Base-by-base conservation (phyloP, 192 early-diverging fungal genomes). In the Rhizoclosmatium globosum region DNA sequence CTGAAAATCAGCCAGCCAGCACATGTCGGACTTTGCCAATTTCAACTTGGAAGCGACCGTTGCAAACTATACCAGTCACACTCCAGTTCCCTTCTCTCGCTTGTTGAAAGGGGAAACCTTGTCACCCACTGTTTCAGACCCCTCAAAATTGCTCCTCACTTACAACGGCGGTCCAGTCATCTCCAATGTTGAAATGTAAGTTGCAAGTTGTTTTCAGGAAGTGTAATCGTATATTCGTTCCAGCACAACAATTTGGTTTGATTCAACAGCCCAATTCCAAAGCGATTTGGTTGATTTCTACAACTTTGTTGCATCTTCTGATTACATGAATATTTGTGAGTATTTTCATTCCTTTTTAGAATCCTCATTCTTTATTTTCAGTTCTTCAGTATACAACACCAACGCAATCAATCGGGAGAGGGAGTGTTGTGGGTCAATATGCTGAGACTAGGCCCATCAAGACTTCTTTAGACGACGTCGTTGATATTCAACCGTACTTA, bases 111-210 rank as follows among this genome's bases (percentile, higher is more conserved):
- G 31, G 31, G 31, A 31, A 0, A 31, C 31, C 31, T 31, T 13
- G 21, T 66, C 64, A 4, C 64, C 41, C 13, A 23, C 64, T 13
- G 64, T 13, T 13, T 13, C 64, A 65, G 39, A 13, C 64, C 11
- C 64, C 13, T 65, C 64, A 42, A 38, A 21, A 17, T 44, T 45
- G 42, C 47, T 48, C 13, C 67, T 38, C 21, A 21, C 31, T 13
- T 72, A 72, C 57, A 13, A 19, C 17, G 70, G 70, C n/a, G 70
- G 70, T 31, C 70, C 70, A 11, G 70, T 72, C 4, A 19, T 72
- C 17, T 72, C 70, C 7, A 72, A 57, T 72, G 50, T 72, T 58
- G 53, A 72, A 43, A 38, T 58, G 67, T 68, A 68, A 45, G 67
- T 46, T 2, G 13, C 15, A 15, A 0, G 15, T 19, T 39, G 13